Conservation (phyloP, 192 early-diverging fungal genomes). For the Backusella tuberculispora region DNA sequence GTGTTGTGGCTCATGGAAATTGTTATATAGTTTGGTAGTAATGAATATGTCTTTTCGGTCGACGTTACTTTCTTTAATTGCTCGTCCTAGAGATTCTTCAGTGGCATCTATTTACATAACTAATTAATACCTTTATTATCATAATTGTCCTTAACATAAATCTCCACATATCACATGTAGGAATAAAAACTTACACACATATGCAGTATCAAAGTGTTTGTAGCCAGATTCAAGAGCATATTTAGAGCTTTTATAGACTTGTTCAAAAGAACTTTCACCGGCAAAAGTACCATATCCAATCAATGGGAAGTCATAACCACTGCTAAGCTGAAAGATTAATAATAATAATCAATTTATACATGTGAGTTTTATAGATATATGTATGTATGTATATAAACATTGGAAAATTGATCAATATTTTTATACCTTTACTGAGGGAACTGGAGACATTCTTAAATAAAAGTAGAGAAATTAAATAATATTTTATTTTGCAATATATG, state of each 20-base stretch:
- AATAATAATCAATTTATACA: no score
- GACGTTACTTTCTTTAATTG: constrained; percentile 49
- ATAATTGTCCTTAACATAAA: no score
- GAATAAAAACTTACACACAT: constrained; percentile 34
- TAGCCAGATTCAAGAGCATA: constrained; percentile 34
- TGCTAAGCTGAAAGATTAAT: no score
- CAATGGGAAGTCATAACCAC: constrained; percentile 33
- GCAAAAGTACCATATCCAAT: constrained; percentile 39
- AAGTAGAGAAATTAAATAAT: no score
- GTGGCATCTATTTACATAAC: constrained; percentile 55
- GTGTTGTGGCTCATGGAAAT: constrained; percentile 60
- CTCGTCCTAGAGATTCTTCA: constrained; percentile 69
- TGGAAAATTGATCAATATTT: no score
- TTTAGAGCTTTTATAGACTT: constrained; percentile 31
- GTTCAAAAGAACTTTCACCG: constrained; percentile 17
- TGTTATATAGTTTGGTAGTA: constrained; percentile 56
- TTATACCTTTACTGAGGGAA: no score
- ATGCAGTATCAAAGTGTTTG: no score
- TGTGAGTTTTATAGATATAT: no score
- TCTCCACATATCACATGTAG: constrained; percentile 25
- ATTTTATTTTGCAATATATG: no score
- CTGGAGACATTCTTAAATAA: no score
- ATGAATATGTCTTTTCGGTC: constrained; percentile 68
- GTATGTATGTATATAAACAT: no score
- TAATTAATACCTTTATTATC: no score